phyloP scores from a whole-genome alignment of 257 asterid genomes.

The Fraxinus cuspidata region DNA sequence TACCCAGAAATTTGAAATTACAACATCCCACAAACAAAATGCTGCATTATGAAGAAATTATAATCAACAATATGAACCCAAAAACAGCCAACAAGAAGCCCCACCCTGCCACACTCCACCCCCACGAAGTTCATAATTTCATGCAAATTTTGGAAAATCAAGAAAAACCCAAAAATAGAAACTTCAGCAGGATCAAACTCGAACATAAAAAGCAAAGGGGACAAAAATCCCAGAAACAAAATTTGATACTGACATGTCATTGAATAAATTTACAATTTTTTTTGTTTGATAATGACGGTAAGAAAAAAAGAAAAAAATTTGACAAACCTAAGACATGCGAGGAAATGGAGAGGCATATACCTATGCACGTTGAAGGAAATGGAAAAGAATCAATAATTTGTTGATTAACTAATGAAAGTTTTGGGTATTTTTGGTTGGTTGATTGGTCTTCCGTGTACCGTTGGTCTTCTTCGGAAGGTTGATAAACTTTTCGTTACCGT shows the following conservation, averaged over 20 bases:
- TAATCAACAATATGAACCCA: slow-evolving; percentile 9
- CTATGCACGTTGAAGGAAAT: slow-evolving; percentile 28
- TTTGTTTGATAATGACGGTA: background rate
- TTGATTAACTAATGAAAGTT: slow-evolving; percentile 5
- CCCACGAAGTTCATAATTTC: slow-evolving; percentile 13
- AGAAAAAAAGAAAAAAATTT: background rate
- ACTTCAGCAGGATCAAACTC: background rate
- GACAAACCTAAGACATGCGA: slow-evolving; percentile 33
- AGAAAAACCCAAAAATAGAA: slow-evolving; percentile 14
- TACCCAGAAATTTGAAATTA: slow-evolving; percentile 1
- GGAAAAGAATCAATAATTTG: slow-evolving; percentile 8
- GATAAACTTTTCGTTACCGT: slow-evolving; percentile 37
- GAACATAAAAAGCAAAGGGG: background rate
- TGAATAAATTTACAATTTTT: background rate
- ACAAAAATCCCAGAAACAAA: background rate
- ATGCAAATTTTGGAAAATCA: slow-evolving; percentile 18
- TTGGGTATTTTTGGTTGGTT: slow-evolving; percentile 24
- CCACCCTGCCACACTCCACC: background rate
- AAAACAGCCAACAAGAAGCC: background rate
- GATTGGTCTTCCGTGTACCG: slow-evolving; percentile 45
- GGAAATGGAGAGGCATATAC: slow-evolving; percentile 25
- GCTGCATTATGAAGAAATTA: background rate
- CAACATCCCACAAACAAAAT: background rate
- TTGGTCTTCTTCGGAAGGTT: slow-evolving; percentile 47
- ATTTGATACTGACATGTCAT: background rate